These are phyloP conservation scores for Tripidium arundinaceum DNA, from an alignment of 202 grass and related monocot genomes.

Conservation along the genomic window DNA sequence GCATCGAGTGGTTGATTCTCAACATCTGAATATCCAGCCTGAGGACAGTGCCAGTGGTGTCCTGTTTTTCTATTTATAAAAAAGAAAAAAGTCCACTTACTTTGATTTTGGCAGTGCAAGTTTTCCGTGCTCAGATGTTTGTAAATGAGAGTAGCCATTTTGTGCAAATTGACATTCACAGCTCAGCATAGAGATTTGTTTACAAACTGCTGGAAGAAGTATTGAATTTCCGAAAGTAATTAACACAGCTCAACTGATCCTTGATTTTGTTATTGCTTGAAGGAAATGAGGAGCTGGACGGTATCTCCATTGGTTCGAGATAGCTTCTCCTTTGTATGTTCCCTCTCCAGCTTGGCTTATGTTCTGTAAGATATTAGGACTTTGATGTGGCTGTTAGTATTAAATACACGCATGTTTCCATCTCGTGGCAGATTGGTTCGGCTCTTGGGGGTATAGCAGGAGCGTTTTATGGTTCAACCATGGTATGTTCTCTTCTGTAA, in stretches of 20 bases:
- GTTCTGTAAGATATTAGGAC: not conserved
- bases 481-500: conserved; percentile 31
- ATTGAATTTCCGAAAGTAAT: not conserved
- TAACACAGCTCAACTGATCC: not conserved
- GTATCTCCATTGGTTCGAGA: conserved; percentile 65
- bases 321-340: conserved; percentile 81
- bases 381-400: not conserved
- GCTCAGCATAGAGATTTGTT: not conserved
- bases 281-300: conserved; percentile 82
- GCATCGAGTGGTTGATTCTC: not conserved
- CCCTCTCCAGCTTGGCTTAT: not conserved
- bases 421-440: conserved; percentile 64
- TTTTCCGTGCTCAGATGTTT: not conserved
- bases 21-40: not conserved
- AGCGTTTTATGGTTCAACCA: conserved; percentile 93
- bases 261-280: not conserved
- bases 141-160: not conserved
- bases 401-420: not conserved
- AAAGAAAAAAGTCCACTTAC: not conserved
- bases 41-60: too few relatives aligned
- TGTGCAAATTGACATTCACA: not conserved
- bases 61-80: not conserved
- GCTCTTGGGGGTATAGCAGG: conserved; percentile 83
- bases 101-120: not conserved
- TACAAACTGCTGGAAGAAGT: not conserved